These are phyloP conservation scores for Hippophae tibetana DNA, from an alignment of 306 rosid genomes.

Conservation along the genomic window DNA sequence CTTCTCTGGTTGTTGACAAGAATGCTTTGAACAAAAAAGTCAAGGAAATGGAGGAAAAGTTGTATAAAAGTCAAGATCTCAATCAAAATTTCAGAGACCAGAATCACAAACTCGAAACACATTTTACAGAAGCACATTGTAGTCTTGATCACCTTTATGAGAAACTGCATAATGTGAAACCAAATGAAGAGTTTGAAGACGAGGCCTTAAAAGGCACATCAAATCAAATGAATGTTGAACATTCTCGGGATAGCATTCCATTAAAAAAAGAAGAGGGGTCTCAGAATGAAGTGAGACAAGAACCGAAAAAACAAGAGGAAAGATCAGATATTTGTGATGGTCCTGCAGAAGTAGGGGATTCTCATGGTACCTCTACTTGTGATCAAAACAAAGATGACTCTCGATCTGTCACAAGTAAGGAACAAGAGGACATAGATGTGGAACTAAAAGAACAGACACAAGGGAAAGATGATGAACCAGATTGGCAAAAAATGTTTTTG, in stretches of 20 bases:
- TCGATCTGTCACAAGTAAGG: slow-evolving; percentile 13
- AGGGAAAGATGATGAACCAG: slow-evolving; percentile 53
- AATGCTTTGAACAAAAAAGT: slow-evolving; percentile 36
- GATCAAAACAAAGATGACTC: slow-evolving; percentile 27
- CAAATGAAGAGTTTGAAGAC: slow-evolving; percentile 34
- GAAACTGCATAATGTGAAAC: slow-evolving; percentile 36
- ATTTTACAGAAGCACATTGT: slow-evolving; percentile 44
- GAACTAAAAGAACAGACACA: slow-evolving; percentile 20
- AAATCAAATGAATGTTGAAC: too few relatives aligned
- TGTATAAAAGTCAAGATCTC: slow-evolving; percentile 42
- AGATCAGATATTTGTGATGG: too few relatives aligned
- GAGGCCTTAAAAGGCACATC: slow-evolving; percentile 2
- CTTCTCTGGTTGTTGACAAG: slow-evolving; percentile 35
- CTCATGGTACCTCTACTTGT: slow-evolving; percentile 12
- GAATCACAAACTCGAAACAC: slow-evolving; percentile 46
- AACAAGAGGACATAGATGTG: slow-evolving; percentile 15
- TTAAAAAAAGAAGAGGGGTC: slow-evolving; percentile 19
- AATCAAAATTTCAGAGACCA: slow-evolving; percentile 39
- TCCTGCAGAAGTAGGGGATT: background rate
- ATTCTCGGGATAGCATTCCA: background rate
- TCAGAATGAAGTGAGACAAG: too few relatives aligned
- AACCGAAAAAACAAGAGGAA: too few relatives aligned
- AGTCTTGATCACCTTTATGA: slow-evolving; percentile 52
- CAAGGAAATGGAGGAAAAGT: slow-evolving; percentile 55
- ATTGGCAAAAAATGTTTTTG: slow-evolving; percentile 62